Evolutionary conservation across 169 alveolate species (phyloP), one percentile per base, ranked within the genome.

Genomic region (Cyclospora cayetanensis): DNA sequence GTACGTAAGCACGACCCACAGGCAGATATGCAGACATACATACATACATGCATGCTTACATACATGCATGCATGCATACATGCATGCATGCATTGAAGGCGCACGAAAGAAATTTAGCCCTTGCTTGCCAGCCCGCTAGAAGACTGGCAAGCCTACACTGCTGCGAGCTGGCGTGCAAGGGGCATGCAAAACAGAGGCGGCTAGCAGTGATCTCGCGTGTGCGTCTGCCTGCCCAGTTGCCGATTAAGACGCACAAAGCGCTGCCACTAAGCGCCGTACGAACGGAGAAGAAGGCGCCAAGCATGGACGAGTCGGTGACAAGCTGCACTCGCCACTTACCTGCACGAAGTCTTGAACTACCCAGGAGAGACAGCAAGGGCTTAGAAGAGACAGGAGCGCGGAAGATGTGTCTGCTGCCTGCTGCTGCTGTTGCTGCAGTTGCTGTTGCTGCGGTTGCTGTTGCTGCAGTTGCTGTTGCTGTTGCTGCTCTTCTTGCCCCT

Each of bases 331-430:
- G 29, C 0, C 18, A 5, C 91, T 1, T 27, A 84, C 92, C 85
- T 86, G 94, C 0, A 83, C 90, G 31, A 91, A 91, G 82, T 91
- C 94, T 65, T 91, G 94, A 4, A 91, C 94, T 31, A 91, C 66
- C 94, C 94, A 91, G 27, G 94, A 63, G 41, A 91, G 92, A n/a
- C 90, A 55, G 80, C 91, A 84, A 37, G 90, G 89, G 20, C 68
- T 43, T 11, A 84, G 76, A 18, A 84, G 89, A 11, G 87, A 83
- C 39, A 92, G 66, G n/a, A 91, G 88, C 66, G 68, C 77, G 15
- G 91, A 55, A 15, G 86, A 60, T 11, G n/a, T 52, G 15, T 29
- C 87, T 2, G 70, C 37, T 11, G 22, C 50, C 83, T 5, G 53
- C 52, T 29, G 72, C 79, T 46, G 72, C 90, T 53, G 72, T 85